Percentiles rank a stretch among this genome's conserved stretches.
These are phyloP conservation scores for Penicillium mononematosum DNA, from an alignment of 495 filamentous ascomycete genomes.

Conservation along the genomic window DNA sequence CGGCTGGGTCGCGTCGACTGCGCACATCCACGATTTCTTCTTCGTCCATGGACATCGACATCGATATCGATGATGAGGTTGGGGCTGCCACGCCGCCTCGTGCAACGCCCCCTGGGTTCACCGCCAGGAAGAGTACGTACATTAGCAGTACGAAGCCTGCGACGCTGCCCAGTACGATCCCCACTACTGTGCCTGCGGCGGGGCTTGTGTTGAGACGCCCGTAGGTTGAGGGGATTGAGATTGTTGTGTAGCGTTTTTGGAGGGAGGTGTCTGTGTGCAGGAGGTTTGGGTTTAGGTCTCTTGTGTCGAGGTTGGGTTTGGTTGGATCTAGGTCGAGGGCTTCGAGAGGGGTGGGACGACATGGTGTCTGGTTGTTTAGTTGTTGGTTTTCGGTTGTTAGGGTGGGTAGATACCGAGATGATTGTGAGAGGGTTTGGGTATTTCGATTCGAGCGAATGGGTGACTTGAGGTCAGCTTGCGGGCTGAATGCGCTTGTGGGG, in stretches of 20 bases:
- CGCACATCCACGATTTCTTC: conserved; percentile 31
- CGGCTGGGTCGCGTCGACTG: conserved; percentile 18
- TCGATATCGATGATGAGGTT: conserved; percentile 12
- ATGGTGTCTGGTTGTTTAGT: neutral
- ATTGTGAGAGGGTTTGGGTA: neutral
- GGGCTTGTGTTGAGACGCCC: conserved; percentile 58
- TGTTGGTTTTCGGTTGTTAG: neutral
- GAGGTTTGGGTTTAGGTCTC: neutral
- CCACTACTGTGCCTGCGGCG: conserved; percentile 69
- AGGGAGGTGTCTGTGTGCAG: conserved; percentile 7
- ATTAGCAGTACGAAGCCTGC: conserved; percentile 76
- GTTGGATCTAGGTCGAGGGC: conserved; percentile 2
- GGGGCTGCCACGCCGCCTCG: conserved; percentile 16
- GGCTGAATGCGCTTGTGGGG: neutral
- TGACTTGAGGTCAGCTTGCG: neutral
- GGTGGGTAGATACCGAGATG: neutral
- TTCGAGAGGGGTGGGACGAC: neutral
- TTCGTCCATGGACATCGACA: conserved; percentile 21
- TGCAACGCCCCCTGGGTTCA: conserved; percentile 46
- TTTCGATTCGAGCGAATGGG: conserved; percentile 4
- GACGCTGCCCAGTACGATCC: conserved; percentile 81
- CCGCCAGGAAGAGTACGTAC: conserved; percentile 68
- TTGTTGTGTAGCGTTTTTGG: conserved; percentile 32
- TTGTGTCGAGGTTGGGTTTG: neutral
- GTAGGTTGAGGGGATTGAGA: conserved; percentile 70